Conservation (phyloP, 257 asterid species). For the Scutellaria minor region DNA sequence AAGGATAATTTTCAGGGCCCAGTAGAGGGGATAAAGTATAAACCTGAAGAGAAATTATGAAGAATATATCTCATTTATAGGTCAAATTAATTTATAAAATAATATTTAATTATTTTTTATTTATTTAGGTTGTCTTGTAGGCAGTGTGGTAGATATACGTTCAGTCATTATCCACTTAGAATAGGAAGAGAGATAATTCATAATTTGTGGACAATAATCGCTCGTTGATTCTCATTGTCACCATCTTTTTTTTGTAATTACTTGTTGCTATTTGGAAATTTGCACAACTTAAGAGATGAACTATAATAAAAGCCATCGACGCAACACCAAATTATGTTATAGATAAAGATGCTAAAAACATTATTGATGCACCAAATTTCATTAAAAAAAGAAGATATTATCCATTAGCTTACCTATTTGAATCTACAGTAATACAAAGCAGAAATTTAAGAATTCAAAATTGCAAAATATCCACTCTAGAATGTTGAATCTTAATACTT, state of each 20-base stretch:
- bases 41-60: neutral
- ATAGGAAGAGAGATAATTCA: slow-evolving; percentile 9
- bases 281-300: too few species aligned
- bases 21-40: neutral
- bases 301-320: neutral
- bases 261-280: neutral
- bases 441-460: slow-evolving; percentile 10
- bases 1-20: neutral
- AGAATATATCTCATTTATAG: slow-evolving; percentile 27
- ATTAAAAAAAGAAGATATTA: neutral
- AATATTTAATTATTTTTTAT: neutral
- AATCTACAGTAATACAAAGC: neutral
- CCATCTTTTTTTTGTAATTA: slow-evolving; percentile 2
- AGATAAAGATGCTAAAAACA: too few species aligned
- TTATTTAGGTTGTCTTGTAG: neutral
- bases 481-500: slow-evolving; percentile 7
- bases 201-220: slow-evolving; percentile 19
- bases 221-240: slow-evolving; percentile 2
- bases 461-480: slow-evolving; percentile 4
- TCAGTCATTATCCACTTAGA: slow-evolving; percentile 32
- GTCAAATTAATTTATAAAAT: neutral
- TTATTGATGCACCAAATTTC: neutral
- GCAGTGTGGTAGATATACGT: neutral
- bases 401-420: neutral
- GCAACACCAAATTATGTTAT: neutral